Percentiles rank a stretch among this genome's conserved stretches.
Conservation (phyloP, 352 stramenopile species). For the Phytophthora syringae region DNA sequence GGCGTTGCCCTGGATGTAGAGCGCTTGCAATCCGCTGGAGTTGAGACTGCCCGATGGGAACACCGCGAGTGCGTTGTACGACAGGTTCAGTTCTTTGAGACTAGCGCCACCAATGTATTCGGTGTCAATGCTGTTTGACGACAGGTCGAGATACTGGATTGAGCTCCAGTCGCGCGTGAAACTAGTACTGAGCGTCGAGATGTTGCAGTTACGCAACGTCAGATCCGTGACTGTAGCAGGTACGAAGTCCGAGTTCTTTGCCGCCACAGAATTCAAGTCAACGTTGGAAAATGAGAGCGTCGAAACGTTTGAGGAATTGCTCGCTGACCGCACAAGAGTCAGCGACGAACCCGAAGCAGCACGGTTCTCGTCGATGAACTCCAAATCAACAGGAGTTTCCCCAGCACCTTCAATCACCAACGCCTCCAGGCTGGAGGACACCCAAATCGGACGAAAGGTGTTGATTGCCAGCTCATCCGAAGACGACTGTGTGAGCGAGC, state of each 20-base stretch:
- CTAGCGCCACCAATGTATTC: slow-evolving; percentile 33
- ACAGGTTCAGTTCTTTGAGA: slow-evolving; percentile 43
- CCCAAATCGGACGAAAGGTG: slow-evolving; percentile 40
- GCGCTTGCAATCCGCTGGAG: slow-evolving; percentile 29
- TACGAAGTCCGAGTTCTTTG: slow-evolving; percentile 36
- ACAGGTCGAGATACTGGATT: slow-evolving; percentile 48
- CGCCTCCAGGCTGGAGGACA: slow-evolving; percentile 37
- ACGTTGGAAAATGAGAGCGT: slow-evolving; percentile 44
- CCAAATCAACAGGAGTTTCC: slow-evolving; percentile 19
- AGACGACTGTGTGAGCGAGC: slow-evolving; percentile 30
- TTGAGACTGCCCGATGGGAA: slow-evolving; percentile 38
- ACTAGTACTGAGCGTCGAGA: slow-evolving; percentile 34
- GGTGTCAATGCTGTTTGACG: slow-evolving; percentile 37
- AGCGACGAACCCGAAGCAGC: slow-evolving; percentile 24
- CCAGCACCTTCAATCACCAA: slow-evolving; percentile 31
- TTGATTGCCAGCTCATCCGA: slow-evolving; percentile 31
- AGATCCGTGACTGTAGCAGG: slow-evolving; percentile 41
- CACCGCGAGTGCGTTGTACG: slow-evolving; percentile 42
- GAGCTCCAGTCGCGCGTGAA: slow-evolving; percentile 40
- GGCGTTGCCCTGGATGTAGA: slow-evolving; percentile 43
- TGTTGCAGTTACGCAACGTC: slow-evolving; percentile 58
- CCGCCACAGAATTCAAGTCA: slow-evolving; percentile 33
- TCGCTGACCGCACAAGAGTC: slow-evolving; percentile 28
- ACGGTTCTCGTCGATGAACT: slow-evolving; percentile 40
- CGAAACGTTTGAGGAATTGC: slow-evolving; percentile 35